Evolutionary conservation across 2,329 filamentous ascomycete genomes (phyloP), one percentile per base, ranked within the genome.

Genomic region (Hypoxylon sp.): DNA sequence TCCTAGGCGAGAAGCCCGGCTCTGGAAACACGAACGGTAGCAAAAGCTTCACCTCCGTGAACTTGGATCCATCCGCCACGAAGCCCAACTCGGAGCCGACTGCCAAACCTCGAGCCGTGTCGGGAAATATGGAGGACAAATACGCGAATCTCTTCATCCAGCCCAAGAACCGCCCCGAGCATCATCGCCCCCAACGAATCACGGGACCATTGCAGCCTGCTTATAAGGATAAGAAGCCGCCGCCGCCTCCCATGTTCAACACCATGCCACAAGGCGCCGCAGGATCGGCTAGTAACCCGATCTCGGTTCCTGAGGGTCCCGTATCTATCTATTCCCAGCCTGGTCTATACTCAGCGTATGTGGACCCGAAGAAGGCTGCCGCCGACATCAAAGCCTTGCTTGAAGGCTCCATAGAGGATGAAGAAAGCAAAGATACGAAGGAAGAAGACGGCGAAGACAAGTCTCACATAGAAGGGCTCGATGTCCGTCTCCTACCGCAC

Each of bases 401-500:
- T 1, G 91, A 94, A 71, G 91, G 90, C 6, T 89, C 89, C 8
- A 86, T 94, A 74, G 89, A 93, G 49, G 89, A 91, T 11, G 88
- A 89, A 0, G 85, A 87, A 0, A 79, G 79, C 4, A 73, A 75
- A 11, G 74, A 72, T 3, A 70, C 73, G 0, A 70, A 77, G 9
- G 75, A 82, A 11, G 83, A 84, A 41, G 81, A 82, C 1, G 76
- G 74, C 0, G 73, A 77, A 42, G 72, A 75, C 62, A 67, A 87
- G 88, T 70, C 88, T 82, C 47, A 84, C 78, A 60, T 97, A 0
- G 88, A 92, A 50, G 95, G 94, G 0, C 83, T 99, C 59, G 90
- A 88, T 53, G 91, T 98, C 58, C 93, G 90, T 69, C 82, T 99
- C 2, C 82, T 99, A 0, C 94, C 93, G 3, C 95, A 99, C 76